Percentiles rank a stretch among this genome's conserved stretches.
Evolutionary conservation across 768 basidiomycete species (phyloP).

Genomic region (Macrolepiota dolichaula): DNA sequence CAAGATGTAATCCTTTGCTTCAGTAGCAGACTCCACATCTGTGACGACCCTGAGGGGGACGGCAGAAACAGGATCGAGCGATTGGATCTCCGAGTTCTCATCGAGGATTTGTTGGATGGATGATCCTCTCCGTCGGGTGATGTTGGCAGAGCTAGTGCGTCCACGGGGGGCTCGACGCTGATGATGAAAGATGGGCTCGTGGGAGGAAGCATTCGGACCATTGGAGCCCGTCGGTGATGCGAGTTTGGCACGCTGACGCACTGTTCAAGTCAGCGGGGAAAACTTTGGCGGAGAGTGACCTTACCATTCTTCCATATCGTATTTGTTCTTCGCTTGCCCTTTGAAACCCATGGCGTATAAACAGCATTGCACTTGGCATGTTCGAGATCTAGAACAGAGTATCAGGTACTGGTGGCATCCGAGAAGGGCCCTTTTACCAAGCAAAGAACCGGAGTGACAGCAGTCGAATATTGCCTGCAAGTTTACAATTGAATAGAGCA

Average conservation of each 20-base stretch:
- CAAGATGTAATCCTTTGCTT: background rate
- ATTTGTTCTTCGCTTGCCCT: constrained; percentile 33
- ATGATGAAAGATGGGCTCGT: too few species aligned
- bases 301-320: constrained; percentile 29
- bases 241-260: background rate
- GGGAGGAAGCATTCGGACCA: too few species aligned
- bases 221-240: background rate
- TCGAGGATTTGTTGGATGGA: background rate
- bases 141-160: too few species aligned
- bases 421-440: constrained; percentile 23
- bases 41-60: background rate
- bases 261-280: background rate
- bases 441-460: constrained; percentile 39
- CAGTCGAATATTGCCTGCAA: constrained; percentile 33
- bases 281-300: constrained; percentile 1
- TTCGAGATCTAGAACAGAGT: constrained; percentile 29
- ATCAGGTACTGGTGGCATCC: background rate
- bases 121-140: too few species aligned
- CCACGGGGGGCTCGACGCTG: too few species aligned
- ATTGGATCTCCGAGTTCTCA: too few species aligned
- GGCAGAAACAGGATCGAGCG: background rate
- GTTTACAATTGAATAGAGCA: background rate
- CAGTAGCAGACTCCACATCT: background rate
- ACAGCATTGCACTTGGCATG: constrained; percentile 44
- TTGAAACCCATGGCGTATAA: constrained; percentile 44